phyloP scores from a whole-genome alignment of 2,329 filamentous ascomycete species.

The Calonectria pauciramosa region DNA sequence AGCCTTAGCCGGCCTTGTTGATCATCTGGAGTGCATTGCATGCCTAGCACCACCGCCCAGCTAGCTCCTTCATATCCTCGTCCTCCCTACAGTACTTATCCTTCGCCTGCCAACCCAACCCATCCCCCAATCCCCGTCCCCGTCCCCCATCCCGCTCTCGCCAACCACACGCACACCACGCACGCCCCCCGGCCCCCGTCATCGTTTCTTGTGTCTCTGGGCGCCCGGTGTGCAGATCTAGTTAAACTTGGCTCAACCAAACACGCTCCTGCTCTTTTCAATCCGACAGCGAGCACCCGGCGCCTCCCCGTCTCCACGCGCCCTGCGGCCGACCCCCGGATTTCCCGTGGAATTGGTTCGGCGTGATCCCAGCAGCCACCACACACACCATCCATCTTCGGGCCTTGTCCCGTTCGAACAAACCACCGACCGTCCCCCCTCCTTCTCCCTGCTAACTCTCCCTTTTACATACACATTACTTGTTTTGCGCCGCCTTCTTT shows the following conservation, averaged over 20 bases:
- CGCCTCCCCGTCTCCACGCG: slow-evolving; percentile 8
- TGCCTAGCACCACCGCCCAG: background rate
- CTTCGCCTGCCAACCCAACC: background rate
- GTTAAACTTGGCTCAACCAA: slow-evolving; percentile 6
- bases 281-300: slow-evolving; percentile 17
- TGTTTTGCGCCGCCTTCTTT: background rate
- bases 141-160: background rate
- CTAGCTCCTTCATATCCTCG: too few relatives aligned
- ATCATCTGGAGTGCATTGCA: slow-evolving; percentile 26
- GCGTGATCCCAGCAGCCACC: slow-evolving; percentile 38
- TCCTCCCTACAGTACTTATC: too few relatives aligned
- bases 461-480: slow-evolving; percentile 19
- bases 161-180: background rate
- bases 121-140: background rate
- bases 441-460: slow-evolving; percentile 14
- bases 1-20: slow-evolving; percentile 1
- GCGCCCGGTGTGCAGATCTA: slow-evolving; percentile 37
- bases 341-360: slow-evolving; percentile 48
- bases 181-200: background rate
- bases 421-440: slow-evolving; percentile 26
- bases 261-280: slow-evolving; percentile 8
- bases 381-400: slow-evolving; percentile 26
- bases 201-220: background rate
- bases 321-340: slow-evolving; percentile 34
- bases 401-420: slow-evolving; percentile 22